Base-by-base conservation (phyloP, 2,329 filamentous ascomycete genomes). In the Ceratocystis destructans region DNA sequence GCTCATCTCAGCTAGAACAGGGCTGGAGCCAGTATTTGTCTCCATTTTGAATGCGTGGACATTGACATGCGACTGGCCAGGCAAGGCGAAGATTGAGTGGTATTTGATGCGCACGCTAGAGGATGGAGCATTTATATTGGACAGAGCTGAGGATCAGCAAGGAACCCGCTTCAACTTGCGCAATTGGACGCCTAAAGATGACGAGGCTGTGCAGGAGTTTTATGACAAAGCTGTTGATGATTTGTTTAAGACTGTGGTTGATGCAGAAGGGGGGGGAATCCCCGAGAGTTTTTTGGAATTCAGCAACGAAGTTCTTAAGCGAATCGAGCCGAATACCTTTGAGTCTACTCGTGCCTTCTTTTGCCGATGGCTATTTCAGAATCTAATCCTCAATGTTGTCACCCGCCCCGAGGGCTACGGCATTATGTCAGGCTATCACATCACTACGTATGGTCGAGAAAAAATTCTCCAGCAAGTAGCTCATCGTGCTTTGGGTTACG, bases 21-120 rank as follows among this genome's bases (percentile, higher is more conserved):
- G 85, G 65, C 86, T 87, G 70, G 89, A 94, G 73, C 86, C 88
- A 66, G 87, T 96, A 66, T 81, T 96, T 67, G 87, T 89, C 69
- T 87, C 89, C 61, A 85, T 96, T 44, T 81, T 99, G 63, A 92
- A 94, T 74, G 86, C 90, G 66, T 97, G 91, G 89, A 86, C 89
- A 64, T 82, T 85, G 66, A 89, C 92, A 82, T 86, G 89, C 69
- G 87, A 92, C 75, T 97, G 93, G 92, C 88, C 90, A 50, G 90
- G 90, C 67, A 91, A 88, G 72, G 84, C 87, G 70, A 94, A 91
- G 70, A 86, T 99, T 80, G 92, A 96, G 76, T 88, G 90, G 76
- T 97, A 93, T 74, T 83, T 99, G 12, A 94, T 96, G 89, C 89
- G 94, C 73, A 90, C 95, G 68, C 83, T 99, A 41, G 90, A 96